These are phyloP conservation scores for Phytophthora agathidicida DNA, from an alignment of 352 stramenopile species.

Conservation along the genomic window DNA sequence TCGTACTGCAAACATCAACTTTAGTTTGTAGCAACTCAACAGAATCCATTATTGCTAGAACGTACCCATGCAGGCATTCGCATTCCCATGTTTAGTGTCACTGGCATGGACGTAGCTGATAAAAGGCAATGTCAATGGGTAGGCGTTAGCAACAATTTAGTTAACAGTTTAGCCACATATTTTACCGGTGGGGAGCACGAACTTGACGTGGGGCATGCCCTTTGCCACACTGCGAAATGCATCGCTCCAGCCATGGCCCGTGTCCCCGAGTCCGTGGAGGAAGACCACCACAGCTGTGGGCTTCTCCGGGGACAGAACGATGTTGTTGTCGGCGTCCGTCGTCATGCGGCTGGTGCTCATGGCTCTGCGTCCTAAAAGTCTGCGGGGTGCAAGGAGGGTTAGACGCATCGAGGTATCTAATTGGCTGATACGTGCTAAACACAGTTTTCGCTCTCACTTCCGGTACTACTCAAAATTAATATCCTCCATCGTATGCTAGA, in stretches of 20 bases:
- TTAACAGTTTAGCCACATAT: not conserved
- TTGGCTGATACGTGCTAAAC: no score
- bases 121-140: not conserved
- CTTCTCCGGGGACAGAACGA: constrained; percentile 38
- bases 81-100: constrained; percentile 96
- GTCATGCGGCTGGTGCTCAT: constrained; percentile 33
- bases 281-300: constrained; percentile 68
- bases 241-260: constrained; percentile 85
- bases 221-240: constrained; percentile 61
- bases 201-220: constrained; percentile 74
- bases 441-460: no score
- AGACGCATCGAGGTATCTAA: no score
- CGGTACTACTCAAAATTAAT: no score
- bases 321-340: constrained; percentile 43
- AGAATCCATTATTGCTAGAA: not conserved
- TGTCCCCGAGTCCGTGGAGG: constrained; percentile 93
- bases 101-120: constrained; percentile 83
- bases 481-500: no score
- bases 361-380: constrained; percentile 9
- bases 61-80: constrained; percentile 92
- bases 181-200: constrained; percentile 73
- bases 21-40: no score
- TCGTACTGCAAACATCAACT: constrained; percentile 94
- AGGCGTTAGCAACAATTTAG: not conserved
- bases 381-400: no score